Evolutionary conservation across 768 basidiomycete species (phyloP).

Genomic region (Trichaptum fuscoviolaceum): DNA sequence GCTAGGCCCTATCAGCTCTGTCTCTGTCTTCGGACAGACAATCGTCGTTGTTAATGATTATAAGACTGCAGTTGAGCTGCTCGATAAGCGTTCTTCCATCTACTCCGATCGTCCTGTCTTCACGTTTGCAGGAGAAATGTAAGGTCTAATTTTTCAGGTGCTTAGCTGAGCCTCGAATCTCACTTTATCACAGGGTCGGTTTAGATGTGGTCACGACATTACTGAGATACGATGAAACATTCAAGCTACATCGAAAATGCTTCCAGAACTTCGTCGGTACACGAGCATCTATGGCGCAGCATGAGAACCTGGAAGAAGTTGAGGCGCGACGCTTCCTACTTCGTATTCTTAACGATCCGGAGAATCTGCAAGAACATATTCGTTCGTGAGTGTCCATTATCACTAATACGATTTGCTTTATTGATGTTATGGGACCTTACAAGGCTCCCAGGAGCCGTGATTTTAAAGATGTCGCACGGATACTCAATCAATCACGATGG

Average conservation of each 20-base stretch:
- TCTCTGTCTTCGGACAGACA: constrained; percentile 21
- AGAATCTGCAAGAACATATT: constrained; percentile 7
- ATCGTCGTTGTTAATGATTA: constrained; percentile 34
- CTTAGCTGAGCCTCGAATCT: neutral
- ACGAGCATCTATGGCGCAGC: neutral
- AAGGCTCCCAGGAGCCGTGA: constrained; percentile 36
- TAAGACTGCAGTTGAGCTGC: constrained; percentile 31
- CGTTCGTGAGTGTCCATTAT: constrained; percentile 6
- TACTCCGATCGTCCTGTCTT: constrained; percentile 31
- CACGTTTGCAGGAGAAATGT: constrained; percentile 3
- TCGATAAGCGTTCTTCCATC: constrained; percentile 36
- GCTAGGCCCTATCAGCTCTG: constrained; percentile 2
- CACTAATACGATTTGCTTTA: constrained; percentile 13
- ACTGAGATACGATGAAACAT: neutral
- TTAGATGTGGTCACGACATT: neutral
- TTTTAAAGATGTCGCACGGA: constrained; percentile 43
- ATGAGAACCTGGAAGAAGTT: neutral
- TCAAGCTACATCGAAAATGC: constrained; percentile 2
- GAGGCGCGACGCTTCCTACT: constrained; percentile 6
- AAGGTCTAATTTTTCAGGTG: neutral
- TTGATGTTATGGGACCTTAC: neutral
- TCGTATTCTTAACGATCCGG: constrained; percentile 8
- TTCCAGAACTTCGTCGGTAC: neutral
- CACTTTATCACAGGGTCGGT: neutral
- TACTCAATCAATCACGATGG: constrained; percentile 27